Evolutionary conservation across 805 yeast species (phyloP).

Genomic region (Barnettozyma wickerhamii): DNA sequence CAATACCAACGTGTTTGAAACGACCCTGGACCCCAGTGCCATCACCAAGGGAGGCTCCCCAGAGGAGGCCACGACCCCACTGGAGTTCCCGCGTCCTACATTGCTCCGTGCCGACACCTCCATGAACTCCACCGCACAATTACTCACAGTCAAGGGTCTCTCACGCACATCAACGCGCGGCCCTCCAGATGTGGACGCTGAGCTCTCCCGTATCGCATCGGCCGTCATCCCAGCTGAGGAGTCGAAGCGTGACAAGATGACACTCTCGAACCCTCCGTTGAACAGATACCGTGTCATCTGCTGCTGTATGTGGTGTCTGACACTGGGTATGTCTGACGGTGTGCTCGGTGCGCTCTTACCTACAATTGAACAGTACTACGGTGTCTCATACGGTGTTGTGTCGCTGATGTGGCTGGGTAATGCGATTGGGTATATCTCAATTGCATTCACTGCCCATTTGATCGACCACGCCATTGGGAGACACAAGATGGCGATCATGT

Average conservation of each 20-base stretch:
- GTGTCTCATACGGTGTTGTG: conserved; percentile 46
- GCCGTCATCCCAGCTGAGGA: conserved; percentile 2
- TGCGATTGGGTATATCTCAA: conserved; percentile 49
- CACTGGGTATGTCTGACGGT: conserved; percentile 48
- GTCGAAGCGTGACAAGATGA: conserved; percentile 25
- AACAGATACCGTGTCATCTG: conserved; percentile 40
- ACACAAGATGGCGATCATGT: conserved; percentile 34
- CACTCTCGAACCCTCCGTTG: conserved; percentile 37
- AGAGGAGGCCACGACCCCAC: neutral
- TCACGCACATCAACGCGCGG: neutral
- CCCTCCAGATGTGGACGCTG: neutral
- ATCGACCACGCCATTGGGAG: conserved; percentile 39
- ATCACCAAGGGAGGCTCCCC: neutral
- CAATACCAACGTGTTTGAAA: conserved; percentile 1
- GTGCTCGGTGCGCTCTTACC: conserved; percentile 61
- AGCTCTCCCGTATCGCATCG: neutral
- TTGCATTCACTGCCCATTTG: conserved; percentile 46
- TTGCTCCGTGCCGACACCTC: conserved; percentile 4
- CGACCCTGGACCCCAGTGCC: conserved; percentile 1
- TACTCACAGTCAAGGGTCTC: neutral
- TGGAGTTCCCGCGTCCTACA: conserved; percentile 1
- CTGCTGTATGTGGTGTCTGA: conserved; percentile 36
- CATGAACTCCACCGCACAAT: conserved; percentile 13
- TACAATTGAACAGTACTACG: conserved; percentile 44
- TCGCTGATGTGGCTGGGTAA: conserved; percentile 55